Evolutionary conservation across 768 basidiomycete species (phyloP).

Genomic region (Mycena capillaripes): DNA sequence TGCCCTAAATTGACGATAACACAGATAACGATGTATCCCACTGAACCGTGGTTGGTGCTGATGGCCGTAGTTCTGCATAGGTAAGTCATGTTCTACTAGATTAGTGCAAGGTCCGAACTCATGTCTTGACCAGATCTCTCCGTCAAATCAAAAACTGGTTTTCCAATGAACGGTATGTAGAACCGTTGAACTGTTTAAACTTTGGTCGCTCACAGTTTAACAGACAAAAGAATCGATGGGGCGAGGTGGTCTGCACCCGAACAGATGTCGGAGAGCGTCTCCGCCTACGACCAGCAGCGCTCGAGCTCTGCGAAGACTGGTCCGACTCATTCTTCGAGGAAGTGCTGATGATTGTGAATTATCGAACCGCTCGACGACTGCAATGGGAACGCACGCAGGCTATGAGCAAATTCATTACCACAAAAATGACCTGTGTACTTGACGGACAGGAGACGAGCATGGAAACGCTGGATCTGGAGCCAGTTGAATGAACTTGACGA

Average conservation of each 20-base stretch:
- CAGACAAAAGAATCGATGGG: slow-evolving; percentile 50
- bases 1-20: background rate
- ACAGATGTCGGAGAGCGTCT: slow-evolving; percentile 55
- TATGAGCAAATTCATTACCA: background rate
- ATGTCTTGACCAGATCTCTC: slow-evolving; percentile 11
- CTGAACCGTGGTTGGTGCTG: slow-evolving; percentile 71
- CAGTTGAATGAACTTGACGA: slow-evolving; percentile 5
- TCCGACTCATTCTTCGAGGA: slow-evolving; percentile 74
- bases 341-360: slow-evolving; percentile 71
- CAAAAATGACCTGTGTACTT: background rate
- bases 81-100: slow-evolving; percentile 44
- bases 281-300: slow-evolving; percentile 63
- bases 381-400: slow-evolving; percentile 26
- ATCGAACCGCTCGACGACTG: slow-evolving; percentile 35
- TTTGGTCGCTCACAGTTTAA: background rate
- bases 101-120: background rate
- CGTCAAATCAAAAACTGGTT: slow-evolving; percentile 77
- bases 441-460: background rate
- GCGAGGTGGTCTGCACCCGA: slow-evolving; percentile 49
- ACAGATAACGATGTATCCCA: slow-evolving; percentile 69
- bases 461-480: background rate
- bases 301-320: slow-evolving; percentile 68
- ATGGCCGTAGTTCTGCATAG: slow-evolving; percentile 70
- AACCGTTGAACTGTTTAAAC: background rate
- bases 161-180: slow-evolving; percentile 67